Conservation (phyloP, 768 basidiomycete species). For the Mycena galericulata region DNA sequence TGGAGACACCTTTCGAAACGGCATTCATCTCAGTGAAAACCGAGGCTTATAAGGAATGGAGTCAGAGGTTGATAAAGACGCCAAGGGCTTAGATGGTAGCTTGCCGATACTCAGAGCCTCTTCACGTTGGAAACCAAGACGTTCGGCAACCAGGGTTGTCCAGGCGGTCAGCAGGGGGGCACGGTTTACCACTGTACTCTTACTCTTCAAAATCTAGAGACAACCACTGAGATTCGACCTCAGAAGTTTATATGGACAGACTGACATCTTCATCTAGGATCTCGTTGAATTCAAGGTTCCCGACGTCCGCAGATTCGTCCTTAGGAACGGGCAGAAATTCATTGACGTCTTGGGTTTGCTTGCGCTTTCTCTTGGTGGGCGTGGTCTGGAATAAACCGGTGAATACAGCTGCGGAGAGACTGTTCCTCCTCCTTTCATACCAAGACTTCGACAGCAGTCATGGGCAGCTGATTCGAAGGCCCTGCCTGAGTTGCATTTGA, state of each 20-base stretch:
- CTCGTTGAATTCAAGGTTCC: constrained; percentile 79
- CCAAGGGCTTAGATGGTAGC: constrained; percentile 28
- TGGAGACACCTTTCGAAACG: constrained; percentile 82
- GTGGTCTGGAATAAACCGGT: constrained; percentile 49
- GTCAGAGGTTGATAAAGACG: neutral
- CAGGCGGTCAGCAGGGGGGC: constrained; percentile 97
- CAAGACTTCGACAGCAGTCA: constrained; percentile 33
- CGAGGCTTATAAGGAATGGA: constrained; percentile 74
- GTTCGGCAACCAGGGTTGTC: constrained; percentile 88
- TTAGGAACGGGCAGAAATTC: constrained; percentile 66
- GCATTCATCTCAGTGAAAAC: constrained; percentile 96
- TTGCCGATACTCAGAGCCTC: constrained; percentile 93
- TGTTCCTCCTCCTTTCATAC: constrained; percentile 3
- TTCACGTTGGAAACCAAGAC: constrained; percentile 86
- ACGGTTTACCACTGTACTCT: constrained; percentile 83
- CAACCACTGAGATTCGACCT: neutral
- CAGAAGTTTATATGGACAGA: no score
- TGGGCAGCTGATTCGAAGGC: constrained; percentile 19
- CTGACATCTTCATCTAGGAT: constrained; percentile 77
- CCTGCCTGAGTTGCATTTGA: constrained; percentile 39
- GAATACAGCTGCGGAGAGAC: neutral
- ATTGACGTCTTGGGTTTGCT: constrained; percentile 61
- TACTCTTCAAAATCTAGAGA: constrained; percentile 68
- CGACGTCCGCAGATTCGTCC: constrained; percentile 63
- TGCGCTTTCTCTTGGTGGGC: constrained; percentile 67